phyloP scores from a whole-genome alignment of 768 basidiomycete genomes.

The Russula earlei region DNA sequence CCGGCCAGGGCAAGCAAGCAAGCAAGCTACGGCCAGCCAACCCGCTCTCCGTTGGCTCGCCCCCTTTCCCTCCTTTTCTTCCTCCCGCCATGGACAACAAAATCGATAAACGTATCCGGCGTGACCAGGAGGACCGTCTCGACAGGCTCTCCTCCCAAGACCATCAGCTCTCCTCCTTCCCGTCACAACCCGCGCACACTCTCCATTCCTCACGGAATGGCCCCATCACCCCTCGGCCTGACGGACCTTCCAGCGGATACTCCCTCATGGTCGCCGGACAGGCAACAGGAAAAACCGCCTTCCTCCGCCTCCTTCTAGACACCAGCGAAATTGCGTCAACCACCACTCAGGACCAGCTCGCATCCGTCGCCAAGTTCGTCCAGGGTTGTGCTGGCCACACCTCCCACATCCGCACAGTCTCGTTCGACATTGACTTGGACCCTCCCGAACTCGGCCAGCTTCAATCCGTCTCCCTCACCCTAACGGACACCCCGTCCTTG shows the following conservation, averaged over 20 bases:
- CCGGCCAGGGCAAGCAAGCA: too few species aligned
- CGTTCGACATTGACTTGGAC: slow-evolving; percentile 62
- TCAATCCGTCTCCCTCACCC: slow-evolving; percentile 50
- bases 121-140: slow-evolving; percentile 34
- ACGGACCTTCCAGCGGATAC: slow-evolving; percentile 37
- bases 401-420: slow-evolving; percentile 57
- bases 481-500: slow-evolving; percentile 76
- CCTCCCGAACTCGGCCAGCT: slow-evolving; percentile 36
- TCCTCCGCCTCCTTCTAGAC: slow-evolving; percentile 78
- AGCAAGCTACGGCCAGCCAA: slow-evolving; percentile 42
- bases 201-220: slow-evolving; percentile 24
- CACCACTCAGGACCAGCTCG: slow-evolving; percentile 65
- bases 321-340: slow-evolving; percentile 57
- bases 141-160: slow-evolving; percentile 20
- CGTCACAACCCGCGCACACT: slow-evolving; percentile 23
- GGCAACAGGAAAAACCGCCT: slow-evolving; percentile 79
- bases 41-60: slow-evolving; percentile 32
- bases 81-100: slow-evolving; percentile 50
- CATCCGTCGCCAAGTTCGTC: slow-evolving; percentile 73
- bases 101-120: slow-evolving; percentile 41
- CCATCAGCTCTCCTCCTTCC: slow-evolving; percentile 20
- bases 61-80: slow-evolving; percentile 23
- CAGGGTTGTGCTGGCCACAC: slow-evolving; percentile 67
- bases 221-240: slow-evolving; percentile 23
- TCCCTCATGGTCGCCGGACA: slow-evolving; percentile 77